Base-by-base conservation (phyloP, 179 eudicot genomes). In the Corrigiola litoralis region DNA sequence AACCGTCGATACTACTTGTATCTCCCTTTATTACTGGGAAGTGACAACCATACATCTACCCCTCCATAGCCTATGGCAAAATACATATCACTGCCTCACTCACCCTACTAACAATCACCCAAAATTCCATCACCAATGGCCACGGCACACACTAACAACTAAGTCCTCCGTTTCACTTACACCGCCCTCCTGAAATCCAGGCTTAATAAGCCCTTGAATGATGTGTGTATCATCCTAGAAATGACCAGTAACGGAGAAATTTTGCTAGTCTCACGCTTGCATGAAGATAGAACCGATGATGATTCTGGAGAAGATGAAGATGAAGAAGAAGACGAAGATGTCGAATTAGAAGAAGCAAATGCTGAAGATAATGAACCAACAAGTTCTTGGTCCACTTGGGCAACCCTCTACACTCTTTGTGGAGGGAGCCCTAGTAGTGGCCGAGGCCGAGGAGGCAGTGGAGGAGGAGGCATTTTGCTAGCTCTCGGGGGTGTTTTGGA, bases 401-500 rank as follows among this genome's bases (percentile, higher is more conserved):
- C 52, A 42, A 23, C 55, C 50, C 59, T 70, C 21, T 32, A 24
- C 11, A 34, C 9, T 42, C 2, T 72, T 13, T 72, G 62, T 36
- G 75, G 66, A 23, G 74, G 65, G 16, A 11, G 47, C 63, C 49
- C 20, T 3, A 56, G 38, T 28, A 65, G 14, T 31, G 51, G 66
- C 1, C n/a, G 45, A 16, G 42, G 71, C 18, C 36, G 59, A 52
- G 41, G 55, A 29, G 52, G n/a, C n/a, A n/a, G n/a, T n/a, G n/a
- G 45, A 20, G 55, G 61, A 5, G 21, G 59, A 2, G 40, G 40
- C 2, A 61, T 33, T 1, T 21, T 49, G 36, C 47, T 66, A 21
- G 23, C 65, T 55, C 58, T 74, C 16, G 82, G 83, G 25, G 64
- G 70, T 2, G 71, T 83, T 11, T 20, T 81, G 25, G 91, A 86